These are phyloP conservation scores for Verticillium nonalfalfae DNA, from an alignment of 2,329 filamentous ascomycete genomes.

Conservation along the genomic window DNA sequence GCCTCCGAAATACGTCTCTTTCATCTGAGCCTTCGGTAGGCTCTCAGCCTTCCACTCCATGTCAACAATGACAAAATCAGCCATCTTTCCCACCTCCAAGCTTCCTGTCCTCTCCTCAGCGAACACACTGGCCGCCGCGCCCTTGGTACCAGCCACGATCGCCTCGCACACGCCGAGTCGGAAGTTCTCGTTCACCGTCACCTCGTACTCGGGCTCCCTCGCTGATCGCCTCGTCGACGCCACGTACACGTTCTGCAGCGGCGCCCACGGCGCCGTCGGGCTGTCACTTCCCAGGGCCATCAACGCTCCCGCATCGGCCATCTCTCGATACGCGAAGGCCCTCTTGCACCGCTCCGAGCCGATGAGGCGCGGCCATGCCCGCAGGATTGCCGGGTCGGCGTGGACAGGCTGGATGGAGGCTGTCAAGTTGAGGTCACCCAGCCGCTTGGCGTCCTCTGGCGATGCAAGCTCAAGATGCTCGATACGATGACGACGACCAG, in stretches of 20 bases:
- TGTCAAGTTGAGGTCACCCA: slow-evolving; percentile 45
- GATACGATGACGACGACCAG: slow-evolving; percentile 43
- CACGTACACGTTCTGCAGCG: slow-evolving; percentile 43
- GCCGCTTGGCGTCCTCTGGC: slow-evolving; percentile 38
- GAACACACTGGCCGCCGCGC: slow-evolving; percentile 43
- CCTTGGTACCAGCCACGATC: slow-evolving; percentile 37
- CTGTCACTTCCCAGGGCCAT: slow-evolving; percentile 46
- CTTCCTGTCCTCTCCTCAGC: slow-evolving; percentile 40
- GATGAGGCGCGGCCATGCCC: slow-evolving; percentile 47
- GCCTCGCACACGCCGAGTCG: slow-evolving; percentile 38
- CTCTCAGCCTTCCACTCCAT: slow-evolving; percentile 37
- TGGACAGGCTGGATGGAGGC: slow-evolving; percentile 43
- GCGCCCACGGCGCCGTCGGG: slow-evolving; percentile 43
- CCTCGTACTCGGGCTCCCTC: slow-evolving; percentile 28
- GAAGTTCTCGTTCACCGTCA: slow-evolving; percentile 39
- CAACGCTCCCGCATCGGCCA: slow-evolving; percentile 39
- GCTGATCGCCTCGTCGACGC: slow-evolving; percentile 44
- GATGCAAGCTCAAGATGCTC: slow-evolving; percentile 51
- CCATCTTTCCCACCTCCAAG: slow-evolving; percentile 39
- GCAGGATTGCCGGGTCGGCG: slow-evolving; percentile 46
- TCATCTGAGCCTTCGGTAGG: slow-evolving; percentile 32
- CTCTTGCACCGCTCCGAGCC: slow-evolving; percentile 41
- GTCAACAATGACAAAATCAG: slow-evolving; percentile 46
- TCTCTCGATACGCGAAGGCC: slow-evolving; percentile 52
- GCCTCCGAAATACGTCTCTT: slow-evolving; percentile 42